These are phyloP conservation scores for Dissoconium aciculare DNA, from an alignment of 2,329 filamentous ascomycete genomes.

Conservation along the genomic window DNA sequence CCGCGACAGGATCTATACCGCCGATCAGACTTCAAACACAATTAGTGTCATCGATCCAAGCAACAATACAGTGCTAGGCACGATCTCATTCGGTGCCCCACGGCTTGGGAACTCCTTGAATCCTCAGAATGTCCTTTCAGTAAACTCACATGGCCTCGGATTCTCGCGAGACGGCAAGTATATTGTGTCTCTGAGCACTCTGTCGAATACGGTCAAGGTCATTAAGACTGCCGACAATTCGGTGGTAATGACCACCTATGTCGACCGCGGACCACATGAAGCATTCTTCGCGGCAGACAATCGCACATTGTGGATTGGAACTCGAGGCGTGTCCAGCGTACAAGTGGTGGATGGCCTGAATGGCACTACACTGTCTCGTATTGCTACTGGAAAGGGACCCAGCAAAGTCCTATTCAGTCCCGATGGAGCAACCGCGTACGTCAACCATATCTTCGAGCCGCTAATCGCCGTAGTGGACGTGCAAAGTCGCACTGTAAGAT, in stretches of 20 bases:
- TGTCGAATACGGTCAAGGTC: constrained; percentile 4
- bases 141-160: constrained; percentile 4
- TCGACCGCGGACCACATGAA: constrained; percentile 4
- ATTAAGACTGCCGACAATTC: constrained; percentile 2
- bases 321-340: constrained; percentile 3
- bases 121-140: constrained; percentile 2
- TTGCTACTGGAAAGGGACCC: constrained; percentile 2
- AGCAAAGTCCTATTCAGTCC: constrained; percentile 5
- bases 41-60: constrained; percentile 2
- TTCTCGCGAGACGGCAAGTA: constrained; percentile 3
- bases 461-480: constrained; percentile 4
- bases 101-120: constrained; percentile 1
- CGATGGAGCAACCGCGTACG: constrained; percentile 4
- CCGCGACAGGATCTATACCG: constrained; percentile 1
- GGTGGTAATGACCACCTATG: constrained; percentile 3
- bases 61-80: not conserved
- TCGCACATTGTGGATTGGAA: constrained; percentile 4
- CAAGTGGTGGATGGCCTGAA: constrained; percentile 4
- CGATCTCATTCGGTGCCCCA: not conserved
- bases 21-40: constrained; percentile 2
- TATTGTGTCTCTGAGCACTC: not conserved
- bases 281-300: constrained; percentile 4
- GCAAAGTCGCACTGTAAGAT: constrained; percentile 1
- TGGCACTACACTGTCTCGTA: constrained; percentile 2
- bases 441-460: constrained; percentile 5